Evolutionary conservation across 1,284 basidiomycete species (phyloP).

Genomic region (Tilletia setariae): DNA sequence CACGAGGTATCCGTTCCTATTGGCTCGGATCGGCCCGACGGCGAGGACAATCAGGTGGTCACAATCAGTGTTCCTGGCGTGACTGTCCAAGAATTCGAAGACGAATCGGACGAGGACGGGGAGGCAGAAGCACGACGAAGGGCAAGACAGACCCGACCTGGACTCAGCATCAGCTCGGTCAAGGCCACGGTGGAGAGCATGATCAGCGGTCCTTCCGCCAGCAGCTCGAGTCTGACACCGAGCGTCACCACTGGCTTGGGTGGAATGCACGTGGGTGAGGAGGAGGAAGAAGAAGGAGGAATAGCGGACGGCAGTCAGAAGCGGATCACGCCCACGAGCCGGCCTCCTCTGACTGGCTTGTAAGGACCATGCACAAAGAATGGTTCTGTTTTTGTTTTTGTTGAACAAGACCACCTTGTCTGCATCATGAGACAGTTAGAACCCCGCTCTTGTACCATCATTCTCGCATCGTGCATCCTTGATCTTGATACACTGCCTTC

Average conservation of each 20-base stretch:
- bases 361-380: too few relatives aligned
- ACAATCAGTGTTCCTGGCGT: conserved; percentile 38
- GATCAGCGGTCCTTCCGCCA: conserved; percentile 12
- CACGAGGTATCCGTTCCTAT: too few relatives aligned
- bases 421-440: too few relatives aligned
- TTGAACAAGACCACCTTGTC: too few relatives aligned
- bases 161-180: conserved; percentile 43
- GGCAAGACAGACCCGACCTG: conserved; percentile 26
- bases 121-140: background rate
- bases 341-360: conserved; percentile 29
- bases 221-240: background rate
- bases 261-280: conserved; percentile 5
- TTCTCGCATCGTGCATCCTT: too few relatives aligned
- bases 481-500: too few relatives aligned
- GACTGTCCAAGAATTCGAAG: conserved; percentile 40
- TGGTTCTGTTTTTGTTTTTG: too few relatives aligned
- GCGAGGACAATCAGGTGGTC: conserved; percentile 20
- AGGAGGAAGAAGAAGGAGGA: conserved; percentile 2
- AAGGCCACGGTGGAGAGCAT: conserved; percentile 48
- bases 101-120: conserved; percentile 21
- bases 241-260: conserved; percentile 11
- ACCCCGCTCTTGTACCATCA: too few relatives aligned
- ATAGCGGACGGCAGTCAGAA: conserved; percentile 13
- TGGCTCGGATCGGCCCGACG: background rate
- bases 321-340: conserved; percentile 39